Conservation (phyloP, 371 early-diverging fungal genomes). For the Zopfochytrium polystomum region DNA sequence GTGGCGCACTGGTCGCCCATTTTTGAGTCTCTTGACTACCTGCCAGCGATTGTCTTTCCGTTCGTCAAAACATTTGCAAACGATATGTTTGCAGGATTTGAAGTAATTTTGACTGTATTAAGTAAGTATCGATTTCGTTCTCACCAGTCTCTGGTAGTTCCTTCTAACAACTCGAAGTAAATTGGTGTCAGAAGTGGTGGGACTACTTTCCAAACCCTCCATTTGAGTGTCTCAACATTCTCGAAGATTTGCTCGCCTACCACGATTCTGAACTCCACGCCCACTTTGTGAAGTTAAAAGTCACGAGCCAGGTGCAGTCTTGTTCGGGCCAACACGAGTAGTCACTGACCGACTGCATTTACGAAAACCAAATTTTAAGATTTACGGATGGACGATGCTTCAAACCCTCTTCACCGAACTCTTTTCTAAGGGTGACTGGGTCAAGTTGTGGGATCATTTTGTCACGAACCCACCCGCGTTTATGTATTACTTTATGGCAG, state of each 20-base stretch:
- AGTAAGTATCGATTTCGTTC: constrained; percentile 26
- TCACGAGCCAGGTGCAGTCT: constrained; percentile 49
- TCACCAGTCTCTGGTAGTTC: not conserved
- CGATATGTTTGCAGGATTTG: constrained; percentile 52
- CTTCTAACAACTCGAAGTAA: constrained; percentile 41
- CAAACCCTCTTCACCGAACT: constrained; percentile 47
- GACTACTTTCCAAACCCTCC: constrained; percentile 62
- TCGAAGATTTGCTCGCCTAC: constrained; percentile 44
- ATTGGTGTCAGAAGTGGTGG: constrained; percentile 65
- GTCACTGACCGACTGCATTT: constrained; percentile 1
- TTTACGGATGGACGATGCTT: constrained; percentile 49
- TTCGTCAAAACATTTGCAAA: constrained; percentile 45
- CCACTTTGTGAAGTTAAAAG: constrained; percentile 45
- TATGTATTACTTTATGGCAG: constrained; percentile 44
- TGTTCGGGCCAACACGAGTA: too few species aligned
- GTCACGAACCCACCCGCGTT: constrained; percentile 45
- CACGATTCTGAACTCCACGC: constrained; percentile 48
- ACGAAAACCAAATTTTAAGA: constrained; percentile 18
- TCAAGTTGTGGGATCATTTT: constrained; percentile 51
- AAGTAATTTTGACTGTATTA: constrained; percentile 46
- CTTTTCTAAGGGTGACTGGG: constrained; percentile 44
- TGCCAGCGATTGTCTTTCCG: constrained; percentile 54
- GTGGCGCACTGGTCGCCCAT: constrained; percentile 57
- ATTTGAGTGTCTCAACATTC: constrained; percentile 44
- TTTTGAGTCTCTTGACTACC: constrained; percentile 52